phyloP scores from a whole-genome alignment of 1,284 basidiomycete genomes.

The Heterobasidion annosum region DNA sequence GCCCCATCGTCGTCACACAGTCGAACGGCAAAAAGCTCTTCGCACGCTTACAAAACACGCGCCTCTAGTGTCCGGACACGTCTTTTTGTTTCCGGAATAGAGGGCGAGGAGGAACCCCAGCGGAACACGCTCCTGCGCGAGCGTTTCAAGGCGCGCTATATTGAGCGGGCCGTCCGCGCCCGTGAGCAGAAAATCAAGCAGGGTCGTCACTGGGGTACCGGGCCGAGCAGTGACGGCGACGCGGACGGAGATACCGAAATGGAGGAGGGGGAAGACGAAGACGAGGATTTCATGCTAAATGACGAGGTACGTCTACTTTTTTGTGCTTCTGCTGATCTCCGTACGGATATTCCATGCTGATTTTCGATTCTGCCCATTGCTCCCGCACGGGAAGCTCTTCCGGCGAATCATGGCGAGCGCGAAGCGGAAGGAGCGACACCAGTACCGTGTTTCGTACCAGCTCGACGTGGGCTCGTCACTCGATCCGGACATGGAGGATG shows the following conservation, averaged over 20 bases:
- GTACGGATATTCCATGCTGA: neutral
- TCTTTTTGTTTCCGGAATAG: conserved; percentile 2
- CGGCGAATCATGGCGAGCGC: conserved; percentile 48
- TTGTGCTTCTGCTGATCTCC: neutral
- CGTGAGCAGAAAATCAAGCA: conserved; percentile 37
- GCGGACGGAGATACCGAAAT: conserved; percentile 36
- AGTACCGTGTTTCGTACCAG: conserved; percentile 51
- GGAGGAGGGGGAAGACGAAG: conserved; percentile 41
- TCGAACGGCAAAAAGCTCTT: neutral
- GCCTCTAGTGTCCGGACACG: conserved; percentile 4
- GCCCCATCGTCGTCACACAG: conserved; percentile 10
- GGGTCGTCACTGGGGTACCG: conserved; percentile 17
- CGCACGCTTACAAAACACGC: neutral
- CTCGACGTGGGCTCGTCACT: conserved; percentile 66
- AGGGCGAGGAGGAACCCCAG: conserved; percentile 21
- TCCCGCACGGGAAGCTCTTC: conserved; percentile 39
- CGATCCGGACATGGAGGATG: conserved; percentile 60
- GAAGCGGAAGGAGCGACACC: conserved; percentile 35
- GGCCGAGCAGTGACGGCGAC: conserved; percentile 35
- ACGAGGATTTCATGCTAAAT: conserved; percentile 41
- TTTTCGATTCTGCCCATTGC: neutral
- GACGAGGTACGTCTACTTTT: conserved; percentile 43
- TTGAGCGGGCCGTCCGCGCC: conserved; percentile 47
- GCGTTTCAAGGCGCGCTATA: conserved; percentile 50
- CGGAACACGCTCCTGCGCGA: conserved; percentile 46